Evolutionary conservation across 2,329 filamentous ascomycete species (phyloP).

Genomic region (Colletotrichum ledebouriae): DNA sequence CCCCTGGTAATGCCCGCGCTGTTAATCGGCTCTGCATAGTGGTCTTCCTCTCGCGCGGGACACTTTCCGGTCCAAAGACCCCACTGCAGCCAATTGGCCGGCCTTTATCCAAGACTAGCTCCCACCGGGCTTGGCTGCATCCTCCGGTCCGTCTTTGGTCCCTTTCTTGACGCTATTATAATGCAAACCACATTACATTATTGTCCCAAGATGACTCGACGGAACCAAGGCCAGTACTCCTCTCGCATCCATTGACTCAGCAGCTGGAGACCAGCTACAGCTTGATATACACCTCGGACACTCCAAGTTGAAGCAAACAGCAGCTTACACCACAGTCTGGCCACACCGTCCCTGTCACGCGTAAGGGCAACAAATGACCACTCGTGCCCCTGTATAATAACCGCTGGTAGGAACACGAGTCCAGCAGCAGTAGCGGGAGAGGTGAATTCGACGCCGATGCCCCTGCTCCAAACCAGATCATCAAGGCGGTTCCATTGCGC

Average conservation of each 20-base stretch:
- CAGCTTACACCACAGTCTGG: not conserved
- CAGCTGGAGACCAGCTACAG: conserved; percentile 6
- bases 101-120: too few relatives aligned
- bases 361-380: conserved; percentile 4
- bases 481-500: conserved; percentile 5
- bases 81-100: too few relatives aligned
- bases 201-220: conserved; percentile 1
- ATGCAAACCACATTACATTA: not conserved
- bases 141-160: too few relatives aligned
- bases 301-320: not conserved
- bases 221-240: conserved; percentile 2
- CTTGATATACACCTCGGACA: not conserved
- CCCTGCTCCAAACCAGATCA: conserved; percentile 5
- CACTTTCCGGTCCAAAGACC: too few relatives aligned
- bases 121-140: too few relatives aligned
- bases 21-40: not conserved
- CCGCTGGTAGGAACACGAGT: not conserved
- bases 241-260: conserved; percentile 1
- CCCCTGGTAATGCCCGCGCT: not conserved
- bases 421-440: conserved; percentile 5
- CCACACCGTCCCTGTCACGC: not conserved
- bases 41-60: not conserved
- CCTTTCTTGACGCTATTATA: not conserved
- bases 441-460: not conserved
- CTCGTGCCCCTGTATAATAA: conserved; percentile 1